Evolutionary conservation across 108 stramenopile species (phyloP).

Genomic region (Cyclotella distinguenda): DNA sequence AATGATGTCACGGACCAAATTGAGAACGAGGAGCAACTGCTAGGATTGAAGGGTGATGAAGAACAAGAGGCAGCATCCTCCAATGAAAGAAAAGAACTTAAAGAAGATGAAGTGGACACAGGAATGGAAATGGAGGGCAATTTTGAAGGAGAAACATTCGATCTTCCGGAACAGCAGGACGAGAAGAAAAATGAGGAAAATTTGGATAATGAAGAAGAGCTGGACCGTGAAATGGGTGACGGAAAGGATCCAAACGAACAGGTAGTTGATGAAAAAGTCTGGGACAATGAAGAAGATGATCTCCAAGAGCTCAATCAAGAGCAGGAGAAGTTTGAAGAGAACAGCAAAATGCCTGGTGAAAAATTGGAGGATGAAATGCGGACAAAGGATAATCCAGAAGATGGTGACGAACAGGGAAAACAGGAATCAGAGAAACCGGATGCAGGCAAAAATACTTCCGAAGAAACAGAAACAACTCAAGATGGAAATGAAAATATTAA

Average conservation of each 20-base stretch:
- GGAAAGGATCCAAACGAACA: constrained; percentile 84
- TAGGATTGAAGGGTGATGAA: constrained; percentile 90
- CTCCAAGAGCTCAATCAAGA: constrained; percentile 83
- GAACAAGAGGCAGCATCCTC: constrained; percentile 48
- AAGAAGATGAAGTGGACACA: constrained; percentile 93
- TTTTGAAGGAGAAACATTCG: constrained; percentile 95
- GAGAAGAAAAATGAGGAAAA: constrained; percentile 66
- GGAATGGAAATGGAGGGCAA: constrained; percentile 99
- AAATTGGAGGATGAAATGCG: constrained; percentile 88
- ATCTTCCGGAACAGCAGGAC: constrained; percentile 86
- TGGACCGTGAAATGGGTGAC: constrained; percentile 99
- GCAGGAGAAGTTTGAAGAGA: constrained; percentile 93
- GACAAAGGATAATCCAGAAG: constrained; percentile 87
- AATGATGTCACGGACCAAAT: constrained; percentile 97
- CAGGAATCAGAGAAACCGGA: constrained; percentile 49
- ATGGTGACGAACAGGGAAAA: constrained; percentile 43
- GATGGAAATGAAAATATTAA: constrained; percentile 55
- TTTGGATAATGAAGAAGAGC: constrained; percentile 88
- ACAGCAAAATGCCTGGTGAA: constrained; percentile 82
- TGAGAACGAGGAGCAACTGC: constrained; percentile 96
- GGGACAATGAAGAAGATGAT: constrained; percentile 94
- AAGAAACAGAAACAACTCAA: constrained; percentile 36
- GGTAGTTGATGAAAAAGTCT: constrained; percentile 96
- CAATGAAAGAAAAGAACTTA: constrained; percentile 67
- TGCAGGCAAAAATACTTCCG: constrained; percentile 42